phyloP scores from a whole-genome alignment of 2,329 filamentous ascomycete species.

The Coniochaeta sp. region DNA sequence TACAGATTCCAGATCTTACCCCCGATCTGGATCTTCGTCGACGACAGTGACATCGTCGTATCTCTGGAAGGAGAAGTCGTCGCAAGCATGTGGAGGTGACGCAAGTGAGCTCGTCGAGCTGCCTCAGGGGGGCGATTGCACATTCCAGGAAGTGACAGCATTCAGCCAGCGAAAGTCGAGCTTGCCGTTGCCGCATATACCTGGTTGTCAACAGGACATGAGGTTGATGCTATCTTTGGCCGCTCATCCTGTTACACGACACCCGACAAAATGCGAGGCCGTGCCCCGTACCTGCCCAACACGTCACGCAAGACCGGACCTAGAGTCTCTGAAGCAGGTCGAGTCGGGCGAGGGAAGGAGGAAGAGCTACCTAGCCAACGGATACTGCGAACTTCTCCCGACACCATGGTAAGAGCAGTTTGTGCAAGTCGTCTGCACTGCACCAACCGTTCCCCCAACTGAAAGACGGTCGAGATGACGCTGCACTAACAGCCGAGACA shows the following conservation, averaged over 20 bases:
- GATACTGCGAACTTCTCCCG: not conserved
- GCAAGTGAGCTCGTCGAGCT: not conserved
- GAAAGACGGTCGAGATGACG: not conserved
- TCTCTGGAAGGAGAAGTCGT: not conserved
- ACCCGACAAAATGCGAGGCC: not conserved
- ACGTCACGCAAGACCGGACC: not conserved
- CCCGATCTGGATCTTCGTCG: not conserved
- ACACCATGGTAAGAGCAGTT: not conserved
- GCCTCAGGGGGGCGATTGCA: not conserved
- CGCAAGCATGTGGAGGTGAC: not conserved
- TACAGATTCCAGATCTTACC: not conserved
- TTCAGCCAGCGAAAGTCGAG: not conserved
- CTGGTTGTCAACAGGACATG: not conserved
- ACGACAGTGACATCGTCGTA: not conserved
- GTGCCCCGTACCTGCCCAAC: not conserved
- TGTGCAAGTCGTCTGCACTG: not conserved
- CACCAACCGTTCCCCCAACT: not conserved
- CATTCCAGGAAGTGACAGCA: not conserved
- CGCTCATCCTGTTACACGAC: not conserved
- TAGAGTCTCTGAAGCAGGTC: not conserved
- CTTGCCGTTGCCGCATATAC: not conserved
- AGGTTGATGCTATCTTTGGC: not conserved
- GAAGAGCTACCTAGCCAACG: not conserved
- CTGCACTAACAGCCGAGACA: not conserved
- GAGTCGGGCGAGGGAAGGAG: not conserved